Percentiles rank a stretch among this genome's conserved stretches.
Evolutionary conservation across 768 basidiomycete species (phyloP).

Genomic region (Boletales sp.): DNA sequence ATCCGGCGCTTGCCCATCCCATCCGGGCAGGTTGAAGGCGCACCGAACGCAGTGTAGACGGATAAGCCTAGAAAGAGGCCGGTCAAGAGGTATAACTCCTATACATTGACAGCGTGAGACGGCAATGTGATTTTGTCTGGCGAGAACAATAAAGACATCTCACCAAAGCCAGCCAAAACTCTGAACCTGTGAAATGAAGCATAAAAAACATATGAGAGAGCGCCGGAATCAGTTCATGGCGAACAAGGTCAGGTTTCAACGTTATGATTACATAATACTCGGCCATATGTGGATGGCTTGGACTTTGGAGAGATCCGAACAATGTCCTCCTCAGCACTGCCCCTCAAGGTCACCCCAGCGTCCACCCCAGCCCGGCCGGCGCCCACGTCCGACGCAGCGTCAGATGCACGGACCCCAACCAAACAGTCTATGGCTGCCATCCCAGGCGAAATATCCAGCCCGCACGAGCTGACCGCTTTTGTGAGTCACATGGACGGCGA

Average conservation of each 20-base stretch:
- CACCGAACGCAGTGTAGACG: no score
- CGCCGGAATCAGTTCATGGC: not conserved
- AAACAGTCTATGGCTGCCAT: slow-evolving; percentile 37
- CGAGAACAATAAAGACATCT: slow-evolving; percentile 5
- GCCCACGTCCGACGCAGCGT: slow-evolving; percentile 18
- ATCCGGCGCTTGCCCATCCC: not conserved
- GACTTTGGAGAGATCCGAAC: slow-evolving; percentile 1
- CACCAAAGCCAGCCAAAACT: not conserved
- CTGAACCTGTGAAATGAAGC: not conserved
- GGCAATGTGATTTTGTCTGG: not conserved
- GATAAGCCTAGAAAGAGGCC: no score
- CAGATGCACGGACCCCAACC: slow-evolving; percentile 41
- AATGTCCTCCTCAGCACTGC: slow-evolving; percentile 55
- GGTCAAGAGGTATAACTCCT: no score
- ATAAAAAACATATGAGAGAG: no score
- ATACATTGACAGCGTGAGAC: not conserved
- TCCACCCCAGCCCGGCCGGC: slow-evolving; percentile 48
- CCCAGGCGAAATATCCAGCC: slow-evolving; percentile 77
- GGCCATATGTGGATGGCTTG: no score
- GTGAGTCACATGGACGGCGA: slow-evolving; percentile 46
- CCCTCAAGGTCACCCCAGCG: slow-evolving; percentile 58
- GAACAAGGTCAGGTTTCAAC: slow-evolving; percentile 11
- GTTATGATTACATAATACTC: slow-evolving; percentile 12
- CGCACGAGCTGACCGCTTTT: slow-evolving; percentile 92
- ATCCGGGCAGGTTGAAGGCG: not conserved